A percentile compares a stretch with the other conserved stretches of the same genome.
Conservation (phyloP, 768 basidiomycete genomes). For the Pholiota conissans region DNA sequence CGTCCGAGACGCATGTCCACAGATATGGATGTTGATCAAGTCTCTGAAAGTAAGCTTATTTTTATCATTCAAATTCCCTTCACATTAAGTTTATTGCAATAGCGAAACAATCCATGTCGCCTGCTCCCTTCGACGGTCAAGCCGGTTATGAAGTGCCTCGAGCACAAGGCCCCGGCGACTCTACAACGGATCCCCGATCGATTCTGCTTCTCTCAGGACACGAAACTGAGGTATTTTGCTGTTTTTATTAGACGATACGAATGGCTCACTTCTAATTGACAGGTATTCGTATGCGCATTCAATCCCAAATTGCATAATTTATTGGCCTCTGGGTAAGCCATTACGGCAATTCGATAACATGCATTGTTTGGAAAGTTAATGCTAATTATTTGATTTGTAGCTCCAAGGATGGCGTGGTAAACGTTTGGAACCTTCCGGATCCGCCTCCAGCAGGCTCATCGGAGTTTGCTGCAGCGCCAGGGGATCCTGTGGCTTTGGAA, state of each 20-base stretch:
- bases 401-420: slow-evolving; percentile 75
- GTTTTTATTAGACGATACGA: background rate
- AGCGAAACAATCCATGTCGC: background rate
- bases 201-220: slow-evolving; percentile 57
- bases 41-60: slow-evolving; percentile 28
- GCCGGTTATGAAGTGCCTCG: slow-evolving; percentile 19
- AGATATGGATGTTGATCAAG: slow-evolving; percentile 46
- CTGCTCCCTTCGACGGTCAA: background rate
- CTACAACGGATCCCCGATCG: slow-evolving; percentile 38
- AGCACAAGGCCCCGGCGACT: slow-evolving; percentile 41
- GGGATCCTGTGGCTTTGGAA: slow-evolving; percentile 44
- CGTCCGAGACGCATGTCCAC: slow-evolving; percentile 54
- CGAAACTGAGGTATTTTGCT: slow-evolving; percentile 54
- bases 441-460: slow-evolving; percentile 27
- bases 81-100: background rate
- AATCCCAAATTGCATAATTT: slow-evolving; percentile 61
- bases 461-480: slow-evolving; percentile 31
- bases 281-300: slow-evolving; percentile 85
- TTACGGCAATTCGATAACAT: background rate
- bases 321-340: slow-evolving; percentile 72
- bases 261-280: background rate
- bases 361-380: slow-evolving; percentile 4
- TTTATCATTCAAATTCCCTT: background rate
- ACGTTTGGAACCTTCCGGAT: slow-evolving; percentile 68
- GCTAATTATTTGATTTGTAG: slow-evolving; percentile 37